Evolutionary conservation across 2,329 filamentous ascomycete genomes (phyloP).

Genomic region (Beauveria pseudobassiana): DNA sequence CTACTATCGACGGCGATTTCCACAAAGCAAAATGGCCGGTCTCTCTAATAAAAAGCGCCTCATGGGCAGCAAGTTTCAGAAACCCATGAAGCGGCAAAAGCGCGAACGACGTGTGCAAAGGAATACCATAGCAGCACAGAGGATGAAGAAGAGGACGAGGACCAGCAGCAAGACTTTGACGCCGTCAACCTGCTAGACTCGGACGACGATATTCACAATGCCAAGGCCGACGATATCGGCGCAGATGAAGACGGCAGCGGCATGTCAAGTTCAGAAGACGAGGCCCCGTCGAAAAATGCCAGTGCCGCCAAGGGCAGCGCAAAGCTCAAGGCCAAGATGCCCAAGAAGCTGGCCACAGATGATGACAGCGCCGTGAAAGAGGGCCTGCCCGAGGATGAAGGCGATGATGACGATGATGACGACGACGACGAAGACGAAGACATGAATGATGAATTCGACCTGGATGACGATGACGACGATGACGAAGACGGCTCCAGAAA

Average conservation of each 20-base stretch:
- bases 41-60: conserved; percentile 26
- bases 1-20: not conserved
- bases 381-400: conserved; percentile 17
- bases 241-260: conserved; percentile 29
- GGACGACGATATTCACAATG: conserved; percentile 50
- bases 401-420: conserved; percentile 16
- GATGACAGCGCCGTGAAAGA: conserved; percentile 28
- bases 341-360: conserved; percentile 23
- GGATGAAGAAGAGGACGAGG: conserved; percentile 26
- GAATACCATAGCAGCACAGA: conserved; percentile 48
- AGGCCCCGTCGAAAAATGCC: conserved; percentile 24
- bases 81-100: conserved; percentile 48
- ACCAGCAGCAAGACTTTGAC: conserved; percentile 34
- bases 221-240: conserved; percentile 41
- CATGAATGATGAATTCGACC: conserved; percentile 26
- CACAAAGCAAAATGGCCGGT: conserved; percentile 24
- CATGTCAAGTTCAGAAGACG: conserved; percentile 30
- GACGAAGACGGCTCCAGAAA: conserved; percentile 33
- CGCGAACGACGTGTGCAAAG: conserved; percentile 27
- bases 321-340: conserved; percentile 21
- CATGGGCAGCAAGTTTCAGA: conserved; percentile 23
- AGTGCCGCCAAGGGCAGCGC: conserved; percentile 21
- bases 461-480: conserved; percentile 20
- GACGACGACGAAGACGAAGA: conserved; percentile 33
- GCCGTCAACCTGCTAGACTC: conserved; percentile 49